These are phyloP conservation scores for Xerocomellus intermedius DNA, from an alignment of 768 basidiomycete species.

Conservation along the genomic window DNA sequence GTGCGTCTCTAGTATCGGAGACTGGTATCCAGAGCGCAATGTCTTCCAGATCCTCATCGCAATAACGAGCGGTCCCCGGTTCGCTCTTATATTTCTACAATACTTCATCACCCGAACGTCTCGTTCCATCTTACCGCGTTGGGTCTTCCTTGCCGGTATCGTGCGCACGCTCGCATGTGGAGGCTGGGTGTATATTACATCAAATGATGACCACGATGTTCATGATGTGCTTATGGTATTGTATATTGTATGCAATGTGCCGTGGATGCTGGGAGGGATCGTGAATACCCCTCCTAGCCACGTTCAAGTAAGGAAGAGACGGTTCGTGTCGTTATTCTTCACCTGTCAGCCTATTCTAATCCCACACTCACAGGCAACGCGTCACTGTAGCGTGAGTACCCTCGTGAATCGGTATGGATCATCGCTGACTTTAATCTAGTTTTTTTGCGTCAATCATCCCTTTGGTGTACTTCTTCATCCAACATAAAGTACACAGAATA, in stretches of 20 bases:
- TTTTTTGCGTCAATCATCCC: conserved; percentile 73
- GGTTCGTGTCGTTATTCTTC: conserved; percentile 40
- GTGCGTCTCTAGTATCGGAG: conserved; percentile 65
- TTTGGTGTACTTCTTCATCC: conserved; percentile 80
- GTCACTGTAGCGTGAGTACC: conserved; percentile 47
- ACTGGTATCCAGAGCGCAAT: conserved; percentile 86
- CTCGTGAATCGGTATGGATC: neutral
- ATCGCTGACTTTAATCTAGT: conserved; percentile 34
- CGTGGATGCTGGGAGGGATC: conserved; percentile 84
- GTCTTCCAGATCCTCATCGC: conserved; percentile 88
- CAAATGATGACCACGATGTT: conserved; percentile 74
- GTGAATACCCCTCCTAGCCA: conserved; percentile 47
- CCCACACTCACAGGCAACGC: conserved; percentile 40
- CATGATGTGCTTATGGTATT: conserved; percentile 89
- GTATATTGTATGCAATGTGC: conserved; percentile 81
- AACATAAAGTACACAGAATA: conserved; percentile 76
- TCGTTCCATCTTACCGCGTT: conserved; percentile 42
- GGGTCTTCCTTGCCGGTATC: conserved; percentile 61
- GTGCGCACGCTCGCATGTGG: conserved; percentile 79
- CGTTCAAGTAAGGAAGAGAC: conserved; percentile 42
- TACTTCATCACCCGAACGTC: conserved; percentile 54
- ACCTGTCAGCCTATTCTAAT: neutral
- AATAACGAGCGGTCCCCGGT: conserved; percentile 79
- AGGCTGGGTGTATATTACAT: conserved; percentile 91
- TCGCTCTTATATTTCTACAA: conserved; percentile 61